phyloP scores from a whole-genome alignment of 2,329 filamentous ascomycete species.

The Basipetospora chlamydospora region DNA sequence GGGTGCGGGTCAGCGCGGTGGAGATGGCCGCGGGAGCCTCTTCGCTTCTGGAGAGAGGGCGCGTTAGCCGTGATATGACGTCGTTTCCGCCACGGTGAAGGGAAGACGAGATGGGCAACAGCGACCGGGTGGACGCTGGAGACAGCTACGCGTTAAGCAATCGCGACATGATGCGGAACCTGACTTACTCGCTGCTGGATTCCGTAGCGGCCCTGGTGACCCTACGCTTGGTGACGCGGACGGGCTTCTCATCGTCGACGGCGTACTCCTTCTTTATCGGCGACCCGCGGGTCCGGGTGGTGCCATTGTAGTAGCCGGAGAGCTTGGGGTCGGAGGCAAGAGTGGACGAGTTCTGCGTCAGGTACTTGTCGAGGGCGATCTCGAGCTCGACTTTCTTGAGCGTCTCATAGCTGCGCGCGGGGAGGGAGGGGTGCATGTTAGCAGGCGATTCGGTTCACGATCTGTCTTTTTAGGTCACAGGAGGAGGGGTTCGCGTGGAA shows the following conservation, averaged over 20 bases:
- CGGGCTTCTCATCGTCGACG: conserved; percentile 20
- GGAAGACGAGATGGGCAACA: too few species aligned
- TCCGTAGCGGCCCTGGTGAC: conserved; percentile 30
- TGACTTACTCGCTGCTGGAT: conserved; percentile 26
- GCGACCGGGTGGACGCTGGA: too few species aligned
- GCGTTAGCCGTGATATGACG: too few species aligned
- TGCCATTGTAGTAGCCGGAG: conserved; percentile 60
- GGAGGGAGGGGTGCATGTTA: background rate
- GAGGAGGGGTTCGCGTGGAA: too few species aligned
- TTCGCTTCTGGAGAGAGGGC: background rate
- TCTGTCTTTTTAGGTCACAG: too few species aligned
- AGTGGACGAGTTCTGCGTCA: conserved; percentile 51
- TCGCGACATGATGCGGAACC: background rate
- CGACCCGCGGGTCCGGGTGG: conserved; percentile 42
- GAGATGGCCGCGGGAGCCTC: conserved; percentile 14
- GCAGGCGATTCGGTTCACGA: too few species aligned
- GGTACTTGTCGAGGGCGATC: conserved; percentile 54
- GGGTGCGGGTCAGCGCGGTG: conserved; percentile 31
- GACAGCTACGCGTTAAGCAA: background rate
- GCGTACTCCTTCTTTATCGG: conserved; percentile 44
- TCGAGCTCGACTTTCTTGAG: conserved; percentile 72
- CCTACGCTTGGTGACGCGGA: conserved; percentile 23
- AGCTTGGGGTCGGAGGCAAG: conserved; percentile 46
- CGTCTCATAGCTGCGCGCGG: conserved; percentile 45
- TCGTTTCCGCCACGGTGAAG: too few species aligned